These are phyloP conservation scores for Parmelia sp. DNA, from an alignment of 495 filamentous ascomycete species.

Conservation along the genomic window DNA sequence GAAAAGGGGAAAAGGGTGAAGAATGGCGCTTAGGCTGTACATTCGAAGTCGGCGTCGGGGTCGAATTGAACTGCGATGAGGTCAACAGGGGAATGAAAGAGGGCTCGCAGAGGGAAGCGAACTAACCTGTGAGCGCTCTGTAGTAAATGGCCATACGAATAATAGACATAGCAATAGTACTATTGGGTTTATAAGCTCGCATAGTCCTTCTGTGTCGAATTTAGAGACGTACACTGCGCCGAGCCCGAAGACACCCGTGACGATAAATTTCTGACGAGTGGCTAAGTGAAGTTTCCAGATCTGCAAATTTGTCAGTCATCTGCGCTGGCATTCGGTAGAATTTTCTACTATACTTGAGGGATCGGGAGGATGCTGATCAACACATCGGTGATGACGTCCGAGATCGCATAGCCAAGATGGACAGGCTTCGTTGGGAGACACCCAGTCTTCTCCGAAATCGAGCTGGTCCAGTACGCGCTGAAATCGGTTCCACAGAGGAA, in stretches of 20 bases:
- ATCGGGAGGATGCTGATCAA: constrained; percentile 14
- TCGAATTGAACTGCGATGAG: constrained; percentile 3
- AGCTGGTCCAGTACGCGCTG: constrained; percentile 13
- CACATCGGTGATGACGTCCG: constrained; percentile 14
- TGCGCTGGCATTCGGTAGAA: background rate
- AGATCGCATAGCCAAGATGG: constrained; percentile 8
- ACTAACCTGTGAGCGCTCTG: constrained; percentile 17
- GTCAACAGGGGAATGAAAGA: background rate
- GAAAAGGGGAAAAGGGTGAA: background rate
- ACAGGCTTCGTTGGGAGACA: constrained; percentile 11
- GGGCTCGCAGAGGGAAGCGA: background rate
- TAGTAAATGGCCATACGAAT: constrained; percentile 16
- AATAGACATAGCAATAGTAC: constrained; percentile 15
- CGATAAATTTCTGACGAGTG: constrained; percentile 9
- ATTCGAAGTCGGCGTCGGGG: constrained; percentile 9
- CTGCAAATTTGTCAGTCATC: constrained; percentile 1
- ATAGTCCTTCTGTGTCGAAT: background rate
- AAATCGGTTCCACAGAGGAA: constrained; percentile 16
- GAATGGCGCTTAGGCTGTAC: background rate
- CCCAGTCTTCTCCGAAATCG: background rate
- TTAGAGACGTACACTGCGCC: constrained; percentile 13
- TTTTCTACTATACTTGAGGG: background rate
- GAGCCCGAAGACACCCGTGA: constrained; percentile 14
- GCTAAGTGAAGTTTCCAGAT: constrained; percentile 14
- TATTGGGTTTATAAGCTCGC: background rate